A percentile compares a stretch with the other conserved stretches of the same genome.
Evolutionary conservation across 2,329 filamentous ascomycete genomes (phyloP).

Genomic region (Phialophora verrucosa): DNA sequence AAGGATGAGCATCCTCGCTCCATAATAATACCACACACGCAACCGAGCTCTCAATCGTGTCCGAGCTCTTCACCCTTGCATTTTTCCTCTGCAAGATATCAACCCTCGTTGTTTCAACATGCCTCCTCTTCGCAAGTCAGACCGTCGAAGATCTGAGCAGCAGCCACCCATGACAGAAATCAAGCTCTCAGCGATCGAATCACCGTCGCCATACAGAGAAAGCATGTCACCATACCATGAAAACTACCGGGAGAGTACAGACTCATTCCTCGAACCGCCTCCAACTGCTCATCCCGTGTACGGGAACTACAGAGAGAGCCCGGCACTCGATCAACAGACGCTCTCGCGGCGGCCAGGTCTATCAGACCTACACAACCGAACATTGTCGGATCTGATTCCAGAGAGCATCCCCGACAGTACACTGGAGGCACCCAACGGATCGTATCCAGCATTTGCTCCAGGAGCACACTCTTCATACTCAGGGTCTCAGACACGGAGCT

Average conservation of each 20-base stretch:
- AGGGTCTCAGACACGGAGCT: constrained; percentile 35
- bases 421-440: constrained; percentile 20
- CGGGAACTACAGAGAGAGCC: constrained; percentile 29
- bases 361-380: constrained; percentile 30
- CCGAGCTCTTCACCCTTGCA: constrained; percentile 23
- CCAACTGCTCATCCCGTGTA: constrained; percentile 31
- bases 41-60: neutral
- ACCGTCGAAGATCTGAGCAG: constrained; percentile 25
- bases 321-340: constrained; percentile 17
- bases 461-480: constrained; percentile 31
- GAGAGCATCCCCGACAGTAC: constrained; percentile 29
- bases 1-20: constrained; percentile 15
- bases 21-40: constrained; percentile 12
- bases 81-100: neutral
- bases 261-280: constrained; percentile 28
- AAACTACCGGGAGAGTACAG: constrained; percentile 16
- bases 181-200: constrained; percentile 26
- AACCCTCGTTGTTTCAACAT: constrained; percentile 29
- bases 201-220: constrained; percentile 21
- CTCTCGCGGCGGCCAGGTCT: constrained; percentile 18
- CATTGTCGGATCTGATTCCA: constrained; percentile 30
- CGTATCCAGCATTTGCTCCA: constrained; percentile 32
- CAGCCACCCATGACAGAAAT: constrained; percentile 33
- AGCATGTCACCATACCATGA: constrained; percentile 1
- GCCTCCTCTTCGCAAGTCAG: constrained; percentile 36